A percentile compares a stretch with the other conserved stretches of the same genome.
phyloP scores from a whole-genome alignment of 345 rosid species.

The Heritiera littoralis region DNA sequence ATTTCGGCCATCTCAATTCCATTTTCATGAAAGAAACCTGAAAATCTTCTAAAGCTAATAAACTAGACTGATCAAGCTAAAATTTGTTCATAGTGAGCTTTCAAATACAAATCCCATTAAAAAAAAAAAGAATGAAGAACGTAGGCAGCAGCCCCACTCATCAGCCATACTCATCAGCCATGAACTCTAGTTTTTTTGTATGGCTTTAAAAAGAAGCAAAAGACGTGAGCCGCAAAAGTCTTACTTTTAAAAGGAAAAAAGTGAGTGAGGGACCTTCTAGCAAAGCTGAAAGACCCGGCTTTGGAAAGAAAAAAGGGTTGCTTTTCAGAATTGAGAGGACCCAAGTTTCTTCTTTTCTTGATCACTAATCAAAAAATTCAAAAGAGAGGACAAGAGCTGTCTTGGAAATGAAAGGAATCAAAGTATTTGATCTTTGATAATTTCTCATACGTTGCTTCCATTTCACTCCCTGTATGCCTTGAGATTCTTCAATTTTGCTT shows the following conservation, averaged over 20 bases:
- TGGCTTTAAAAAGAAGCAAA: constrained; percentile 31
- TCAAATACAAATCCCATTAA: not conserved
- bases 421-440: not conserved
- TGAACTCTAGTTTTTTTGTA: not conserved
- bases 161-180: not conserved
- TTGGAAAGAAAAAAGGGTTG: constrained; percentile 29
- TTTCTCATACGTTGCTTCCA: not conserved
- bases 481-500: constrained; percentile 33
- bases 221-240: constrained; percentile 22
- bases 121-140: not conserved
- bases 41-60: not conserved
- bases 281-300: constrained; percentile 32
- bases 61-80: not conserved
- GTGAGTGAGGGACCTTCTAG: constrained; percentile 23
- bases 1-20: not conserved
- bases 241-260: constrained; percentile 27
- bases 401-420: constrained; percentile 23
- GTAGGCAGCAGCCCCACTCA: not conserved
- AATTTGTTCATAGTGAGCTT: not conserved
- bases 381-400: constrained; percentile 26
- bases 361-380: not conserved
- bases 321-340: constrained; percentile 41
- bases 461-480: constrained; percentile 14
- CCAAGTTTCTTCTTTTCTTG: not conserved
- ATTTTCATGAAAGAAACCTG: not conserved